Evolutionary conservation across 2,329 filamentous ascomycete species (phyloP).

Genomic region (Pestalotiopsis sp.): DNA sequence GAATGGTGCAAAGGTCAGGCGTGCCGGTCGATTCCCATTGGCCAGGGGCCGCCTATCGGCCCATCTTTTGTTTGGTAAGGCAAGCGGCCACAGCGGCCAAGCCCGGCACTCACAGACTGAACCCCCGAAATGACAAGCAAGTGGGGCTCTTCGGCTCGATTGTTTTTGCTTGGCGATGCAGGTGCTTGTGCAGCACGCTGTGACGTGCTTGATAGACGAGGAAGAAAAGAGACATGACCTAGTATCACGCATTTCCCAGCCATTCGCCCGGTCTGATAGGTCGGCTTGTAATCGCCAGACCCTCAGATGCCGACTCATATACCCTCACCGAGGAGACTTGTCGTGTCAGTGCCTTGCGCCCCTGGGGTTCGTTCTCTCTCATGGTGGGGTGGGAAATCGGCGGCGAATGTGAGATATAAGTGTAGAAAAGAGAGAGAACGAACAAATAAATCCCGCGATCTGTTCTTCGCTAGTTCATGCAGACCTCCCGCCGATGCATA

Average conservation of each 20-base stretch:
- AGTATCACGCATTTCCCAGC: not conserved
- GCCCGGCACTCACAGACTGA: not conserved
- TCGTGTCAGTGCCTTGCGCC: not conserved
- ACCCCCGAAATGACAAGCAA: not conserved
- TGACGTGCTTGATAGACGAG: not conserved
- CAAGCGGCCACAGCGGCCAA: not conserved
- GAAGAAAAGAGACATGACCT: not conserved
- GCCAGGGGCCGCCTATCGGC: not conserved
- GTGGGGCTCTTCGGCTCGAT: not conserved
- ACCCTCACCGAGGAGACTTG: not conserved
- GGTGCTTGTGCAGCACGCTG: not conserved
- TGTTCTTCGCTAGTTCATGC: not conserved
- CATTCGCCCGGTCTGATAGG: not conserved
- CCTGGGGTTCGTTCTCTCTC: not conserved
- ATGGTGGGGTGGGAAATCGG: not conserved
- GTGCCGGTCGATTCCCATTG: not conserved
- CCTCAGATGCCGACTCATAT: not conserved
- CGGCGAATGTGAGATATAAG: not conserved
- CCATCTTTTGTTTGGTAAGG: not conserved
- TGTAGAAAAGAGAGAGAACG: not conserved
- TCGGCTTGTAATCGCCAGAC: not conserved
- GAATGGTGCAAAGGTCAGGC: not conserved
- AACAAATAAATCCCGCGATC: not conserved
- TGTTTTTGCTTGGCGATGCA: not conserved
- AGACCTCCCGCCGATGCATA: not conserved